Conservation (phyloP, 139 green algal genomes). For the Penium margaritaceum region DNA sequence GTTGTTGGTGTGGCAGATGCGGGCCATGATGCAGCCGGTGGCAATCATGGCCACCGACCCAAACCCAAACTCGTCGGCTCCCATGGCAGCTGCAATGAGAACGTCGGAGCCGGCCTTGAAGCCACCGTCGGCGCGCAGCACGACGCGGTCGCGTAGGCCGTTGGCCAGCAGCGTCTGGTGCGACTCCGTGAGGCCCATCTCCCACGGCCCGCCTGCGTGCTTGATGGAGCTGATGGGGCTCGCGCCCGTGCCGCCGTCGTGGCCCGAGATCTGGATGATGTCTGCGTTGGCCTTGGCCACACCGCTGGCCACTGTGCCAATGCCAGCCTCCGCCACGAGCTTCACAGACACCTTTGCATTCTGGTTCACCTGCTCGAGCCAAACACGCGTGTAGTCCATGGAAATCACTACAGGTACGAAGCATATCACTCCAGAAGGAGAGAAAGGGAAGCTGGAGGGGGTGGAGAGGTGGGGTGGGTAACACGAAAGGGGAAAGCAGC, state of each 20-base stretch:
- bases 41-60: slow-evolving; percentile 98
- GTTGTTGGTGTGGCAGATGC: slow-evolving; percentile 99
- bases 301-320: slow-evolving; percentile 88
- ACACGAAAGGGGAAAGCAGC: background rate
- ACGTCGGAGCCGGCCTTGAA: slow-evolving; percentile 86
- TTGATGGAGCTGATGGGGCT: slow-evolving; percentile 96
- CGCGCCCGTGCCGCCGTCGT: slow-evolving; percentile 94
- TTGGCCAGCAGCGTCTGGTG: slow-evolving; percentile 76
- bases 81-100: slow-evolving; percentile 77
- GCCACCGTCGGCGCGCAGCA: slow-evolving; percentile 86
- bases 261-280: slow-evolving; percentile 84
- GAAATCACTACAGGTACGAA: too few relatives aligned
- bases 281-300: slow-evolving; percentile 98
- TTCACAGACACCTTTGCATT: slow-evolving; percentile 87
- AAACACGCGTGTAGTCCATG: background rate
- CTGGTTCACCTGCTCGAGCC: slow-evolving; percentile 59
- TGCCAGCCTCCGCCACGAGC: slow-evolving; percentile 94
- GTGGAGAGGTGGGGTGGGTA: background rate
- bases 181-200: slow-evolving; percentile 87
- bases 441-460: background rate
- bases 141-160: slow-evolving; percentile 85
- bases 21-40: slow-evolving; percentile 97
- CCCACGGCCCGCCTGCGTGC: slow-evolving; percentile 89
- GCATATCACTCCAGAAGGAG: too few relatives aligned
- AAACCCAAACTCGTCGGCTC: slow-evolving; percentile 89